These are phyloP conservation scores for Epichloe glyceriae DNA, from an alignment of 2,329 filamentous ascomycete species.

Conservation along the genomic window DNA sequence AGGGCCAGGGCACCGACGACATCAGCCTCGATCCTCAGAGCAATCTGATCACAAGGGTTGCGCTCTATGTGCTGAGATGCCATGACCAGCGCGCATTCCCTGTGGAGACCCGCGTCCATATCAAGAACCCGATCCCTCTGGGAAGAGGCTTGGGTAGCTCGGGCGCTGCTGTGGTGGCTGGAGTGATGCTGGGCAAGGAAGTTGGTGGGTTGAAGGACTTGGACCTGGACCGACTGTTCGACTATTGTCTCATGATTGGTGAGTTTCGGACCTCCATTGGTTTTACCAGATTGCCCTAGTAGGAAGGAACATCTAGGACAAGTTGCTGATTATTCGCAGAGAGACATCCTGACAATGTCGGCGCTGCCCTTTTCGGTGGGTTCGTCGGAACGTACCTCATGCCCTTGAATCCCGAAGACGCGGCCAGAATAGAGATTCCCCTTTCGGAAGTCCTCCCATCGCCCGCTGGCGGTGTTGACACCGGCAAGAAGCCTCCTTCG, in stretches of 20 bases:
- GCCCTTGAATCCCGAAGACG: conserved; percentile 78
- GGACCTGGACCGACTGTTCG: conserved; percentile 70
- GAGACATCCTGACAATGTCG: conserved; percentile 87
- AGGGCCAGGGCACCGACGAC: conserved; percentile 55
- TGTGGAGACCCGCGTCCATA: conserved; percentile 75
- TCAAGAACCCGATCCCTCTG: conserved; percentile 89
- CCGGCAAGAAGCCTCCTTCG: conserved; percentile 70
- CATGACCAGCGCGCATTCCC: conserved; percentile 80
- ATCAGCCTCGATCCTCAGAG: conserved; percentile 73
- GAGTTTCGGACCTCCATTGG: conserved; percentile 13
- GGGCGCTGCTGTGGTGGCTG: conserved; percentile 87
- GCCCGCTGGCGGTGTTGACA: conserved; percentile 83
- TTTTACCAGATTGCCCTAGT: too few relatives aligned
- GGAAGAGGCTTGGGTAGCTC: conserved; percentile 90
- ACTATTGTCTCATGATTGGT: conserved; percentile 97
- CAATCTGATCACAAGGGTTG: conserved; percentile 89
- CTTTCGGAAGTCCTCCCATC: conserved; percentile 85
- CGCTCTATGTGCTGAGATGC: conserved; percentile 88
- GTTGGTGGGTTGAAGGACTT: conserved; percentile 66
- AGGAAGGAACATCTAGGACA: too few relatives aligned
- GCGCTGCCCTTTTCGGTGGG: conserved; percentile 86
- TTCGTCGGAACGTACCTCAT: conserved; percentile 96
- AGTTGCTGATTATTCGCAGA: conserved; percentile 31
- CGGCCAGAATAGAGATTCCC: conserved; percentile 83
- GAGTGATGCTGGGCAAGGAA: conserved; percentile 84